Conservation (phyloP, 805 yeast species). For the Cyberlindnera bimundalis region DNA sequence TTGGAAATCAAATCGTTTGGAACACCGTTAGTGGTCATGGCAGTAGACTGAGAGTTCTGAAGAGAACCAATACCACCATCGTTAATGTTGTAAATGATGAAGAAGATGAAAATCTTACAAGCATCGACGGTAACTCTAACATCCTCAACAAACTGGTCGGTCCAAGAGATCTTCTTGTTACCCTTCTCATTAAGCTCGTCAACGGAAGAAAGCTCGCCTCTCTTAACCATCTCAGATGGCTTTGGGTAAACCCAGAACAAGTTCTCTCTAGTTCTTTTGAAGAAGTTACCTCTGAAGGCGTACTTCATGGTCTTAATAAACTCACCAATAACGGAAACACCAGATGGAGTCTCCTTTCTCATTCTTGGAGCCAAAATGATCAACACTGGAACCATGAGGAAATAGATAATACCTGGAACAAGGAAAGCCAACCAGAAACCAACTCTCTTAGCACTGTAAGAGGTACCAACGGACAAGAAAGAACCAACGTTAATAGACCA, state of each 20-base stretch:
- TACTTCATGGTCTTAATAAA: conserved; percentile 39
- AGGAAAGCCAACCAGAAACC: conserved; percentile 77
- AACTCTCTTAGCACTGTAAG: conserved; percentile 60
- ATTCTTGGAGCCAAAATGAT: conserved; percentile 28
- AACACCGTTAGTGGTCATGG: conserved; percentile 70
- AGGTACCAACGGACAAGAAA: conserved; percentile 71
- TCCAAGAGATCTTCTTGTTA: conserved; percentile 42
- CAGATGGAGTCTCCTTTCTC: conserved; percentile 28
- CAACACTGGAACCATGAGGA: conserved; percentile 49
- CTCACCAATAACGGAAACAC: conserved; percentile 41
- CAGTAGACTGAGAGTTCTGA: conserved; percentile 53
- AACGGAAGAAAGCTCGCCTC: conserved; percentile 28
- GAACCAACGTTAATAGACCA: conserved; percentile 75
- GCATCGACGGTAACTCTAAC: conserved; percentile 61
- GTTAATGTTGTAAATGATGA: conserved; percentile 71
- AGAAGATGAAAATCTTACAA: conserved; percentile 69
- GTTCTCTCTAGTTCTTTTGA: conserved; percentile 37
- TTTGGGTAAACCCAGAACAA: conserved; percentile 54
- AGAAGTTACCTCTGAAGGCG: conserved; percentile 40
- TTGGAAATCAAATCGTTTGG: conserved; percentile 80
- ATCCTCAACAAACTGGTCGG: conserved; percentile 71
- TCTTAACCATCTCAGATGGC: conserved; percentile 50
- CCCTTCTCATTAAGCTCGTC: conserved; percentile 26
- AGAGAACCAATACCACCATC: conserved; percentile 57
- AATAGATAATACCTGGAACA: conserved; percentile 60